Evolutionary conservation across 1,139 yeast genomes (phyloP).

Genomic region (Yamadazyma epiphylla): DNA sequence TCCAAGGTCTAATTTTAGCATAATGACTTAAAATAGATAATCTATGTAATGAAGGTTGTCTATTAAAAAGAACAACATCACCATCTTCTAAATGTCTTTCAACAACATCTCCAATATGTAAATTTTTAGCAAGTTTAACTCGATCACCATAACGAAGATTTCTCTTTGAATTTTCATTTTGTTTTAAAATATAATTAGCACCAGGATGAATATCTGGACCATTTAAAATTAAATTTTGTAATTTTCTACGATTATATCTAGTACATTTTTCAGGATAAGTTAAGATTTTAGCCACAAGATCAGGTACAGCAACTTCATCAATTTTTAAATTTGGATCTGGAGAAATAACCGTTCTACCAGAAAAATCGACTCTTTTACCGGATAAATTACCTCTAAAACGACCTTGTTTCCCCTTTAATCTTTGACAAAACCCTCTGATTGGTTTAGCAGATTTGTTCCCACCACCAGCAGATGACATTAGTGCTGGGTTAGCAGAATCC

Average conservation of each 20-base stretch:
- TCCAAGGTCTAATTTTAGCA: constrained; percentile 96
- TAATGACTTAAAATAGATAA: constrained; percentile 91
- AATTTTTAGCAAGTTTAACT: constrained; percentile 66
- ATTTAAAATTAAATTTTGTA: constrained; percentile 67
- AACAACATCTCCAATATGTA: constrained; percentile 89
- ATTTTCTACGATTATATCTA: constrained; percentile 74
- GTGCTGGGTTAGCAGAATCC: constrained; percentile 85
- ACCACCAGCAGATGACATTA: constrained; percentile 61
- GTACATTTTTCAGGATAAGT: constrained; percentile 97
- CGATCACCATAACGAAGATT: constrained; percentile 89
- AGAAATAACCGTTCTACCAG: constrained; percentile 97
- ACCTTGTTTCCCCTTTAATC: constrained; percentile 98
- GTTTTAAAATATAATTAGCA: constrained; percentile 85
- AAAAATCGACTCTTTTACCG: constrained; percentile 98
- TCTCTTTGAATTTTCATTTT: constrained; percentile 80
- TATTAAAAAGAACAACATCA: constrained; percentile 89
- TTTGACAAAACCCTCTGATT: constrained; percentile 93
- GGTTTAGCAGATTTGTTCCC: constrained; percentile 65
- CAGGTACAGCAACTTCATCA: constrained; percentile 98
- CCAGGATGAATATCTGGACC: constrained; percentile 96
- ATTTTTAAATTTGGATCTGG: constrained; percentile 96
- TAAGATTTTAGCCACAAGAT: constrained; percentile 88
- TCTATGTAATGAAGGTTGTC: constrained; percentile 97
- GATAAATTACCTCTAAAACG: constrained; percentile 97
- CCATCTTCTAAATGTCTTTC: constrained; percentile 98